Percentiles rank a stretch among this genome's conserved stretches.
Conservation (phyloP, 2,329 filamentous ascomycete species). For the Diaporthe citrichinensis region DNA sequence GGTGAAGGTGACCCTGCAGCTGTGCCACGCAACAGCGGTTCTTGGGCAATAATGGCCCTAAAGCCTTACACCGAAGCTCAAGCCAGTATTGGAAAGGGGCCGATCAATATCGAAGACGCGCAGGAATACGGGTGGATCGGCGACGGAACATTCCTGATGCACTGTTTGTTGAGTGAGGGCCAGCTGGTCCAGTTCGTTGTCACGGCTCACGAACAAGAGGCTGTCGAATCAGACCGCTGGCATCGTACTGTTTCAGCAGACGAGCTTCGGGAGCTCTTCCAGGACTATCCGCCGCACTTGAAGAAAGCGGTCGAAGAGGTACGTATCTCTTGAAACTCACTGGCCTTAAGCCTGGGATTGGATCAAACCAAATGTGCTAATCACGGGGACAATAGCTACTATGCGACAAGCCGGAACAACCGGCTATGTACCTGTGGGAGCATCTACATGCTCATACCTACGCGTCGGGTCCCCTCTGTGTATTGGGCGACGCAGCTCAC, state of each 20-base stretch:
- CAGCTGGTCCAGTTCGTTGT: conserved; percentile 45
- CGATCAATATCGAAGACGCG: conserved; percentile 43
- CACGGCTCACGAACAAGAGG: conserved; percentile 39
- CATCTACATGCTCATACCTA: conserved; percentile 43
- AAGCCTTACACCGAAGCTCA: conserved; percentile 43
- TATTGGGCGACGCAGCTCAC: conserved; percentile 43
- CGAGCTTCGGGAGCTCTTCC: conserved; percentile 44
- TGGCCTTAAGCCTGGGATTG: too few relatives aligned
- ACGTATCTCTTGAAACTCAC: too few relatives aligned
- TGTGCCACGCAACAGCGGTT: conserved; percentile 43
- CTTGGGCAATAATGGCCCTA: conserved; percentile 45
- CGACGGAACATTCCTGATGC: conserved; percentile 38
- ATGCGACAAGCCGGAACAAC: conserved; percentile 44
- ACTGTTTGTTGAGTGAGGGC: conserved; percentile 36
- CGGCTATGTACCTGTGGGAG: conserved; percentile 47
- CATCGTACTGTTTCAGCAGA: conserved; percentile 40
- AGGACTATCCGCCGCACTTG: conserved; percentile 44
- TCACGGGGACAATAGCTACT: conserved; percentile 40
- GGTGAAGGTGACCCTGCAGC: conserved; percentile 46
- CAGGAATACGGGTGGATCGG: conserved; percentile 47
- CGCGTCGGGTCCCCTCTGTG: conserved; percentile 43
- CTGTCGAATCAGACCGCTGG: conserved; percentile 42
- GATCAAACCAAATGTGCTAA: too few relatives aligned
- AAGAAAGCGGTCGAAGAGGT: conserved; percentile 43
- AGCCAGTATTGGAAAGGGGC: conserved; percentile 42